Base-by-base conservation (phyloP, 2,329 filamentous ascomycete species). In the Graphilbum fragrans region DNA sequence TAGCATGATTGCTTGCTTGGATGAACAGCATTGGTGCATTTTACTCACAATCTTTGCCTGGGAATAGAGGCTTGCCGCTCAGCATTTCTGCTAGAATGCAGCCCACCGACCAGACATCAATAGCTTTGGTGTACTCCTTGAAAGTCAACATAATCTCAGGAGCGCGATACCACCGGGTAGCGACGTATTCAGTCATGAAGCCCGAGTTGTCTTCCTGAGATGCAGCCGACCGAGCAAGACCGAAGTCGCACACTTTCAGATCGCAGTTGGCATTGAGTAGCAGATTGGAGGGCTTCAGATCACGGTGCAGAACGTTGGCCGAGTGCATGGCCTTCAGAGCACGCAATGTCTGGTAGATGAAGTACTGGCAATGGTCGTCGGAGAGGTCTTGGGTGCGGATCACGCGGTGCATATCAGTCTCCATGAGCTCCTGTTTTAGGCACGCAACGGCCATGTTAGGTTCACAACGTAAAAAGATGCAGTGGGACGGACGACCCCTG, bases 161-260 rank as follows among this genome's bases (percentile, higher is more conserved):
- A 6, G 92, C 92, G 63, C 92, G 87, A 66, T 98, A 98, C 92
- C 92, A 98, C 56, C 92, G 82, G 37, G 92, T 98, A 39, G 92
- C 92, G 43, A 98, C 92, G 60, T 98, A 98, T 93, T 98, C 92
- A 16, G 92, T 98, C 92, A 98, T 98, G 76, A 98, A 98, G 19
- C 92, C 92, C n/a, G 90, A 95, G 66, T 98, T 98, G 63, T 98
- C 92, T 58, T 98, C 92, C 52, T 93, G 93, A 10, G 90, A 95
- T 9, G 92, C 92, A 12, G 92, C 92, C 10, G 90, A 96, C 56
- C 88, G 81, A 38, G 92, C 92, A 43, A 98, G 77, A 58, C 92
- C 92, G 57, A 98, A 98, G 62, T 98, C 92, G 66, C 92, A 98
- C 52, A 98, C 92, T 66, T 98, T 98, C 52, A 98, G 72, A 66